Evolutionary conservation across 192 early-diverging fungal species (phyloP), one percentile per base, ranked within the genome.

Genomic region (Chytriomyces confervae): DNA sequence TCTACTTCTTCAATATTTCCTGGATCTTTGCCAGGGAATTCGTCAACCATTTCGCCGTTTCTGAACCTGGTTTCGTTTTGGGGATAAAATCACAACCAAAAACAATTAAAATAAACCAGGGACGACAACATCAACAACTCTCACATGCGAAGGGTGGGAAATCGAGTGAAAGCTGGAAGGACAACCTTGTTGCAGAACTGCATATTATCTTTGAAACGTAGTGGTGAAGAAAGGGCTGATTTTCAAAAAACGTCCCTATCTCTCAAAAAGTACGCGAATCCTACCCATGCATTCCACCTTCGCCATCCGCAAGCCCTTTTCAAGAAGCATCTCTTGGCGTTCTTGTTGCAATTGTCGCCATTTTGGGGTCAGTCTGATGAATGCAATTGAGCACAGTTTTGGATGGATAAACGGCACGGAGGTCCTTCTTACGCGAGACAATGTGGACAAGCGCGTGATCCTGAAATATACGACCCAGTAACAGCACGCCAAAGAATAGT

Each of bases 211-310:
- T 36, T 36, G 36, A 36, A 36, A 36, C 0, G 36, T 36, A 36
- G 36, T 36, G 1, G 36, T 4, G 36, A 36, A 2, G 36, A 36
- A 36, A 36, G 36, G 36, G 36, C 36, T 36, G 36, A 36, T 3
- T 36, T 36, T 36, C 36, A 36, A 36, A 36, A 36, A 36, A 2
- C 36, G 36, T 36, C 36, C 36, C 36, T 1, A 36, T 36, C 3
- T 36, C 36, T 0, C 36, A 36, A 36, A 20, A 65, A 65, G 3
- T 27, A 27, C 13, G 1, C 63, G 11, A 13, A 27, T 4, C 16
- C 50, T n/a, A 18, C 18, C 70, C 13, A 72, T 27, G 36, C 70
- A 72, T 27, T 72, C 70, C 23, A 72, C 53, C 48, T 72, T 72
- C 2, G 70, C 70, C 70, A 72, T 51, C 24, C 29, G 18, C 10